Evolutionary conservation across 306 rosid species (phyloP).

Genomic region (Cotoneaster glaucophyllus): DNA sequence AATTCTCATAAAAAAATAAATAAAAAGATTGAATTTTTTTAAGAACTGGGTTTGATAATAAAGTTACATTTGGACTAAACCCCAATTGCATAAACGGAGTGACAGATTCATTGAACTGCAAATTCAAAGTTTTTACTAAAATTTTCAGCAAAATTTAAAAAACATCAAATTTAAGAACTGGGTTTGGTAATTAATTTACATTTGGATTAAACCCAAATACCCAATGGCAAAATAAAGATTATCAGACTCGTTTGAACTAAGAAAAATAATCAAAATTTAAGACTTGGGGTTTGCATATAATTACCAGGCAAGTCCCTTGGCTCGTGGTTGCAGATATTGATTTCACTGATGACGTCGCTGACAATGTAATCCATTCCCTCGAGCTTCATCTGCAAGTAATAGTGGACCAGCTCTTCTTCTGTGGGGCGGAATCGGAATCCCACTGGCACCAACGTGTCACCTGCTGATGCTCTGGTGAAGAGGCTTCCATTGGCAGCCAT

Average conservation of each 20-base stretch:
- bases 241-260: not conserved
- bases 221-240: not conserved
- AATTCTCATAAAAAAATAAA: no score
- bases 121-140: no score
- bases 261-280: not conserved
- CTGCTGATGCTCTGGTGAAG: no score
- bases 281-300: not conserved
- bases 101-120: no score
- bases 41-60: slow-evolving; percentile 5
- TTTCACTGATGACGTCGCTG: slow-evolving; percentile 19
- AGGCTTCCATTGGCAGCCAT: no score
- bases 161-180: no score
- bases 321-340: slow-evolving; percentile 41
- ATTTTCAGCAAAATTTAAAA: no score
- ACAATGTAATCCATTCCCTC: slow-evolving; percentile 4
- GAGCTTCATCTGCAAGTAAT: slow-evolving; percentile 42
- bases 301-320: slow-evolving; percentile 59
- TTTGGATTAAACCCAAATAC: not conserved
- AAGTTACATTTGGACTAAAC: not conserved
- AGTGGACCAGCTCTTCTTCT: slow-evolving; percentile 49
- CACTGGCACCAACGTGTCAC: slow-evolving; percentile 2
- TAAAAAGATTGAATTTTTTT: no score
- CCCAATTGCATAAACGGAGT: not conserved
- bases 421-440: slow-evolving; percentile 68
- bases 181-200: no score